Evolutionary conservation across 768 basidiomycete genomes (phyloP).

Genomic region (Leccinum boreale): DNA sequence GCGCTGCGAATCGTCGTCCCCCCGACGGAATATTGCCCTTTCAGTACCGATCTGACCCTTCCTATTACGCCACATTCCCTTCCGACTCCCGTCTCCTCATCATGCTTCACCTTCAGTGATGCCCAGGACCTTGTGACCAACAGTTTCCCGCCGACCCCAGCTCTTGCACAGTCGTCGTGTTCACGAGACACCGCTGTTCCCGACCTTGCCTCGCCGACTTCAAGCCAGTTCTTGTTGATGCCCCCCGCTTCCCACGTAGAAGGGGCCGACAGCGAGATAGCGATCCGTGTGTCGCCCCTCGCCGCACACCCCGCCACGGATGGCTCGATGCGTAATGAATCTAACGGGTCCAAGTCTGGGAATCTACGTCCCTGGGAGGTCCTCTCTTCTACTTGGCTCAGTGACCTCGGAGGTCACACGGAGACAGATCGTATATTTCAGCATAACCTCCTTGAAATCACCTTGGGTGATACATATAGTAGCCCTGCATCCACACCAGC

Average conservation of each 20-base stretch:
- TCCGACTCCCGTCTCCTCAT: slow-evolving; percentile 24
- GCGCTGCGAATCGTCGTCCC: slow-evolving; percentile 32
- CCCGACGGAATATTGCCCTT: slow-evolving; percentile 33
- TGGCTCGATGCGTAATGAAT: slow-evolving; percentile 6
- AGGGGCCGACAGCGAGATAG: slow-evolving; percentile 7
- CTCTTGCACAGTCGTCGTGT: slow-evolving; percentile 3
- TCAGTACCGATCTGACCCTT: slow-evolving; percentile 30
- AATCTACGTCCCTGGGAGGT: slow-evolving; percentile 21
- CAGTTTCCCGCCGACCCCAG: slow-evolving; percentile 7
- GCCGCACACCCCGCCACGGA: slow-evolving; percentile 3
- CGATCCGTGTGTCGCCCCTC: slow-evolving; percentile 12
- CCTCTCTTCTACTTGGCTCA: slow-evolving; percentile 29
- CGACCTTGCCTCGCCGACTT: slow-evolving; percentile 24
- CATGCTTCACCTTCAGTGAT: slow-evolving; percentile 25
- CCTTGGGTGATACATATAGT: slow-evolving; percentile 14
- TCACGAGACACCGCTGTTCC: slow-evolving; percentile 7
- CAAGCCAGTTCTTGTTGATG: slow-evolving; percentile 28
- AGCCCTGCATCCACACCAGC: slow-evolving; percentile 25
- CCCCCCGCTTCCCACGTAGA: slow-evolving; percentile 21
- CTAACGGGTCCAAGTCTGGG: slow-evolving; percentile 5
- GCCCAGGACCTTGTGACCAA: slow-evolving; percentile 11
- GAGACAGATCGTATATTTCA: slow-evolving; percentile 33
- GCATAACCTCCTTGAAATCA: slow-evolving; percentile 15
- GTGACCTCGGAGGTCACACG: slow-evolving; percentile 30
- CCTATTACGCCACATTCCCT: slow-evolving; percentile 28